Evolutionary conservation across 2,329 filamentous ascomycete genomes (phyloP), one percentile per base, ranked within the genome.

Genomic region (Aspergillus ustus): DNA sequence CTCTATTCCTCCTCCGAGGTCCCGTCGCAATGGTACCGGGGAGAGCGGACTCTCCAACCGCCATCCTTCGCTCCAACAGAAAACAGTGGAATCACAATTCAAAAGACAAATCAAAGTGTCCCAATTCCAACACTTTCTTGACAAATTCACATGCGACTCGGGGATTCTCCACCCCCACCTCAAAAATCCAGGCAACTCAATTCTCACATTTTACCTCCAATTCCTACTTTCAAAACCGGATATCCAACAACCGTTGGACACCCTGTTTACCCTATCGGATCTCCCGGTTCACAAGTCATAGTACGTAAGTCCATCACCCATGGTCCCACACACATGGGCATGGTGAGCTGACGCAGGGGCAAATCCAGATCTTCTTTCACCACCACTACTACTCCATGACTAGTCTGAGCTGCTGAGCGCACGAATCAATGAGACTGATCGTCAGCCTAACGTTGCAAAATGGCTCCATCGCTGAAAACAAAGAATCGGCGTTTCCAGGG

Each of bases 401-500:
- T 25, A 25, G 25, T 40, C 34, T 40, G 11, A 40, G 34, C 34
- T 17, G 2, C 34, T 15, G 34, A 40, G 34, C 9, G 34, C 11
- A 40, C 19, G 17, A 52, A 52, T 52, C 25, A 25, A 25, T 5
- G 25, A 25, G 7, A 29, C 11, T 19, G 50, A 43, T 40, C 50
- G 29, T 20, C 31, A 40, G 31, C 15, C 20, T 7, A 19, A 6
- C 15, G 22, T 37, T 52, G 19, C 25, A 25, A 13, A 6, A 20
- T 13, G 50, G 28, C 49, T 31, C 40, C 28, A 37, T 25, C 37
- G 9, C 15, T 25, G 25, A 25, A 8, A 49, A 59, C 40, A 53
- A 59, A 59, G 44, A 25, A 56, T n/a, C 17, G 44, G 22, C 29
- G 25, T 34, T 60, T 43, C 62, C 59, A 56, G 43, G 43, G n/a